Conservation (phyloP, 1,284 basidiomycete species). For the Heterobasidion parviporum region DNA sequence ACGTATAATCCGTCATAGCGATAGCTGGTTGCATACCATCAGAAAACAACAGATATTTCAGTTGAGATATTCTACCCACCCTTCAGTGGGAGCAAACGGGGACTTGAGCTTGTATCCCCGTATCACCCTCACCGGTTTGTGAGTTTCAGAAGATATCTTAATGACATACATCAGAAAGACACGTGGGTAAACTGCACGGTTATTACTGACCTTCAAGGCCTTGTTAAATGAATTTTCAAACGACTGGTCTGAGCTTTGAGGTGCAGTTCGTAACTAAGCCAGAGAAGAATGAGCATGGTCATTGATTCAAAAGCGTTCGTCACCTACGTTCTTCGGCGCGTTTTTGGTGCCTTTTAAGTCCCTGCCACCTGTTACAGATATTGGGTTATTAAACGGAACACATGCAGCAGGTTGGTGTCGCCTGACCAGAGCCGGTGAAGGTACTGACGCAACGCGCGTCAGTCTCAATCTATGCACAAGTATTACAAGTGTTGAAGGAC, state of each 20-base stretch:
- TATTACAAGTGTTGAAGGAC: conserved; percentile 20
- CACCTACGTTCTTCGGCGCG: conserved; percentile 67
- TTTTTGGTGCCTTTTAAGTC: conserved; percentile 73
- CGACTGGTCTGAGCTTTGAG: conserved; percentile 71
- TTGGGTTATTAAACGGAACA: conserved; percentile 6
- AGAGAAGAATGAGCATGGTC: not conserved
- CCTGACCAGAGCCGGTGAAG: conserved; percentile 63
- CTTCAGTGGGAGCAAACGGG: conserved; percentile 62
- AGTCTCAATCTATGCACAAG: not conserved
- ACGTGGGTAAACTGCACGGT: not conserved
- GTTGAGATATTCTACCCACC: conserved; percentile 30
- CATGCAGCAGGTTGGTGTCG: no score
- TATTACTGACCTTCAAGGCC: conserved; percentile 46
- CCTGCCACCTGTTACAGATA: conserved; percentile 48
- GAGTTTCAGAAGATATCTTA: conserved; percentile 61
- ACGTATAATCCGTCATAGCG: conserved; percentile 80
- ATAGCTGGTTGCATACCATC: conserved; percentile 37
- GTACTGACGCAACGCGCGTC: conserved; percentile 34
- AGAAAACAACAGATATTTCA: not conserved
- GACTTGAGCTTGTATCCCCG: conserved; percentile 73
- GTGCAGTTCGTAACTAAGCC: conserved; percentile 69
- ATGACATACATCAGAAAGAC: not conserved
- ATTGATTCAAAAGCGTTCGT: not conserved
- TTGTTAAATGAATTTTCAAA: conserved; percentile 69
- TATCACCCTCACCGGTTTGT: conserved; percentile 75